Base-by-base conservation (phyloP, 2,329 filamentous ascomycete genomes). In the Dothiorella sarmentorum region DNA sequence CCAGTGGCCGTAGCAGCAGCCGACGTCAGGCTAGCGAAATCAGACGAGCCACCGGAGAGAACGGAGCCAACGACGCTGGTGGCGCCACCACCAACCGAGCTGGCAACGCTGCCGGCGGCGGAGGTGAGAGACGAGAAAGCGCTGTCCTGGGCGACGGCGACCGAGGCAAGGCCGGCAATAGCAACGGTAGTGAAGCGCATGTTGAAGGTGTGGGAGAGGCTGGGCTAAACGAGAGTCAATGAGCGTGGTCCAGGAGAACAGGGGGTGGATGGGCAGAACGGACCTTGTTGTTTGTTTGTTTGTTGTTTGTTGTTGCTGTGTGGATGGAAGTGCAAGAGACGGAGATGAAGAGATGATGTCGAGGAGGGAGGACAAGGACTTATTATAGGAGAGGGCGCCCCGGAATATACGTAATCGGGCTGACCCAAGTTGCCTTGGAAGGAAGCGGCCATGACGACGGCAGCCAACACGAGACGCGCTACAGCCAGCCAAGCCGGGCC, bases 181-280 rank as follows among this genome's bases (percentile, higher is more conserved):
- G 53, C 43, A 37, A 60, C 13, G 51, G 43, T 13, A 29, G 58
- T 56, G 52, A 56, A 56, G 33, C 51, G 49, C 58, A 60, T 60
- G 29, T 18, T 60, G 58, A 18, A 20, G n/a, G 22, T 18, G 38
- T 24, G 13, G 47, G 26, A 20, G 45, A 53, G 20, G 45, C 5
- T 37, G 58, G 3, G 29, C 43, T 49, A 33, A 13, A 13, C 18
- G 9, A 4, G 43, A 22, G 22, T 58, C 35, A 58, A 24, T 17
- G 3, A 17, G 10, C 29, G 22, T 26, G 40, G 29, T 20, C 47
- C 13, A 33, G 24, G 26, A 35, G 5, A 3, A 15, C 20, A 37
- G n/a, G n/a, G 27, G 38, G 6, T 35, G 20, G 13, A 20, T 9
- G n/a, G 9, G 37, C n/a, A 3, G 4, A 18, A 35, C 55, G 31